A percentile compares a stretch with the other conserved stretches of the same genome.
phyloP scores from a whole-genome alignment of 2,329 filamentous ascomycete genomes.

The Verticillium dahliae region DNA sequence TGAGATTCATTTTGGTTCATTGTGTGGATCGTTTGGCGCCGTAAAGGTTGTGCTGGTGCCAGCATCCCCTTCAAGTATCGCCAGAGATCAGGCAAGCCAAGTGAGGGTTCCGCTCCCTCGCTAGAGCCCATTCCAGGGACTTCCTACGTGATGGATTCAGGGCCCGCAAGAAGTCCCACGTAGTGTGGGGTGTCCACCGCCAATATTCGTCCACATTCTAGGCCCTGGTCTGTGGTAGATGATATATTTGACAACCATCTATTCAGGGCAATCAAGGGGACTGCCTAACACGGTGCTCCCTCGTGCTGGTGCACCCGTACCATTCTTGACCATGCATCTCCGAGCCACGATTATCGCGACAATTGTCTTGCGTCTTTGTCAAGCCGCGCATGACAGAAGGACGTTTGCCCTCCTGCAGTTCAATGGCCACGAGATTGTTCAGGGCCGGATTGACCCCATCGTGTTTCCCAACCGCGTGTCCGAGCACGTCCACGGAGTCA shows the following conservation, averaged over 20 bases:
- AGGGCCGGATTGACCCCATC: constrained; percentile 61
- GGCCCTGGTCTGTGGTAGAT: neutral
- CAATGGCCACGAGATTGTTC: constrained; percentile 57
- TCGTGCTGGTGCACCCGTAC: neutral
- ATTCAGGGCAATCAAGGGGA: neutral
- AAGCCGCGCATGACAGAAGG: constrained; percentile 33
- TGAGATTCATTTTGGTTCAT: neutral
- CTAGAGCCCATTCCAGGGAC: neutral
- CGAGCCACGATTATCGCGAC: neutral
- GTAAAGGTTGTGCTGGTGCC: neutral
- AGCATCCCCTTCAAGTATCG: neutral
- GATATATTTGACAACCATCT: neutral
- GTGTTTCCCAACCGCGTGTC: constrained; percentile 53
- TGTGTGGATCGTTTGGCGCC: neutral
- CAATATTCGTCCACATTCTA: neutral
- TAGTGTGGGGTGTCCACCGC: no score
- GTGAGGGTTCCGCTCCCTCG: neutral
- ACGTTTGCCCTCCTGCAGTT: constrained; percentile 67
- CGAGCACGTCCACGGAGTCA: constrained; percentile 62
- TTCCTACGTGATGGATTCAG: neutral
- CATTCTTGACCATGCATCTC: neutral
- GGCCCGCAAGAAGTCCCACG: neutral
- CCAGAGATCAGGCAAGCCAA: neutral
- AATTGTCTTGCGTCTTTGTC: neutral
- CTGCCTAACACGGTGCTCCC: neutral